Percentiles rank a stretch among this genome's conserved stretches.
These are phyloP conservation scores for Salvia rosmarinus DNA, from an alignment of 257 asterid species.

Conservation along the genomic window DNA sequence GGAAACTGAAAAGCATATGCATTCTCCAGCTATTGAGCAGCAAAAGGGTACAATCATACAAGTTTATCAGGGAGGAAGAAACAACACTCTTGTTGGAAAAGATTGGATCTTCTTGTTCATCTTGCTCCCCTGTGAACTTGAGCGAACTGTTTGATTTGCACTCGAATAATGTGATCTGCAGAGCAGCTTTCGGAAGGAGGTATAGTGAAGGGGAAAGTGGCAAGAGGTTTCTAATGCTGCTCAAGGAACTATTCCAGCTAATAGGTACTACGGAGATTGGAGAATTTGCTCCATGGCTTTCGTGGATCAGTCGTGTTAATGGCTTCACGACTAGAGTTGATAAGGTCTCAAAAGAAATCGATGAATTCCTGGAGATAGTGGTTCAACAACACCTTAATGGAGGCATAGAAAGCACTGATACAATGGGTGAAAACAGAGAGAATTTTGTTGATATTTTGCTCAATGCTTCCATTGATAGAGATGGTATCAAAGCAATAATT, in stretches of 20 bases:
- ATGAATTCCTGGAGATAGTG: conserved; percentile 47
- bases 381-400: conserved; percentile 39
- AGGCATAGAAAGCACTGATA: neutral
- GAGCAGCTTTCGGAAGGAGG: conserved; percentile 57
- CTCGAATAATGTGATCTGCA: conserved; percentile 48
- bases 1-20: conserved; percentile 44
- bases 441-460: conserved; percentile 53
- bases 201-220: conserved; percentile 47
- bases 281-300: conserved; percentile 52
- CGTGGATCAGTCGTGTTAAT: conserved; percentile 48
- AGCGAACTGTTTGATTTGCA: conserved; percentile 35
- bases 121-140: conserved; percentile 36
- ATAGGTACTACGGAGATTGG: conserved; percentile 45
- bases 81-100: conserved; percentile 35
- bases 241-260: conserved; percentile 38
- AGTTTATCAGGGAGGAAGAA: conserved; percentile 47
- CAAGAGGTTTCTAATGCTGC: conserved; percentile 24
- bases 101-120: conserved; percentile 14
- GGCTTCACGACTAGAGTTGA: conserved; percentile 45
- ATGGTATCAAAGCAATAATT: conserved; percentile 46
- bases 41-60: conserved; percentile 48
- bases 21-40: conserved; percentile 51
- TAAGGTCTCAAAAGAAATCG: conserved; percentile 39
- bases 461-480: conserved; percentile 31
- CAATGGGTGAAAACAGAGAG: neutral